Evolutionary conservation across 148 eudicot genomes (phyloP).

Genomic region (Cornus suecica): DNA sequence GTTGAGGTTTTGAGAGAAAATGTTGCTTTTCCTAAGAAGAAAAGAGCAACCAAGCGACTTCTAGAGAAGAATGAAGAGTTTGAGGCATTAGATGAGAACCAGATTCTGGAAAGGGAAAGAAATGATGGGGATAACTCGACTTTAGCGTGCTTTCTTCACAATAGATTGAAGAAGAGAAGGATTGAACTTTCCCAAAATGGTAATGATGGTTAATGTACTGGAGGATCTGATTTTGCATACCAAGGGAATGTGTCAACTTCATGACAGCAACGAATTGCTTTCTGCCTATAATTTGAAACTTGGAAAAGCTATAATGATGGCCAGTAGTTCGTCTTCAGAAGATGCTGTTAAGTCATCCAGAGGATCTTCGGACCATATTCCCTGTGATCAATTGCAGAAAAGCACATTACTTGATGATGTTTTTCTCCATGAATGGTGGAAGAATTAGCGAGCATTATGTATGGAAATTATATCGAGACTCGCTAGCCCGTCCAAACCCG

Average conservation of each 20-base stretch:
- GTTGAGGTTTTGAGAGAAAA: neutral
- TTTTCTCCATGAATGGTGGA: neutral
- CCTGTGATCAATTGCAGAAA: neutral
- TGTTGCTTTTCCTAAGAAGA: neutral
- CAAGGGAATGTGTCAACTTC: neutral
- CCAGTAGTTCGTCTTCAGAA: neutral
- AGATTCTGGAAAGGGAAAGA: neutral
- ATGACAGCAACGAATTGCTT: neutral
- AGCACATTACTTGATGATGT: neutral
- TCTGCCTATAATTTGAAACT: neutral
- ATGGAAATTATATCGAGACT: neutral
- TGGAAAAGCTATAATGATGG: neutral
- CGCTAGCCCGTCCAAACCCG: neutral
- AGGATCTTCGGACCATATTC: neutral
- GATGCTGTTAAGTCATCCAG: neutral
- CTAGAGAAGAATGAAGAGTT: constrained; percentile 5
- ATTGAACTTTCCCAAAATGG: neutral
- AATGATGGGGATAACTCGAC: constrained; percentile 19
- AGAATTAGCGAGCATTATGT: neutral
- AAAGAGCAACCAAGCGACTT: neutral
- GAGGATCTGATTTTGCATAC: neutral
- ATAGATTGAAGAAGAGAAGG: constrained; percentile 14
- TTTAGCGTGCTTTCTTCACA: constrained; percentile 21
- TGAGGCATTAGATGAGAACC: neutral
- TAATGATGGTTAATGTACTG: neutral